phyloP scores from a whole-genome alignment of 2,329 filamentous ascomycete genomes.

The Calycina herbarum region DNA sequence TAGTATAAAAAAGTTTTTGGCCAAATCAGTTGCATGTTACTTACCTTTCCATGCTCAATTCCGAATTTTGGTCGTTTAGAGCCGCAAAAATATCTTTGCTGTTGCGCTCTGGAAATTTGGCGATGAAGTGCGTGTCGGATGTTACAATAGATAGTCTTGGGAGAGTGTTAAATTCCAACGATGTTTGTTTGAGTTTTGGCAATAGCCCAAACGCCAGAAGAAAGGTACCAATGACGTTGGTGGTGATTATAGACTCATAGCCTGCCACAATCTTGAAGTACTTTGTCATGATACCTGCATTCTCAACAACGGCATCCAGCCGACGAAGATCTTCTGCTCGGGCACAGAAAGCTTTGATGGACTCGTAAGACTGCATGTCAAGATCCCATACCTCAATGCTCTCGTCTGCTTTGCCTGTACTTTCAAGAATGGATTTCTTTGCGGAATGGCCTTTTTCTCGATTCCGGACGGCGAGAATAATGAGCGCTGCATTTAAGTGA shows the following conservation, averaged over 20 bases:
- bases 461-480: conserved; percentile 42
- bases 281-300: conserved; percentile 23
- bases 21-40: conserved; percentile 23
- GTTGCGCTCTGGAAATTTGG: conserved; percentile 19
- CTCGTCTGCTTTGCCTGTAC: not conserved
- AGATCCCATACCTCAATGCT: conserved; percentile 19
- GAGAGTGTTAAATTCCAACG: conserved; percentile 1
- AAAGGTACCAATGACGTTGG: conserved; percentile 27
- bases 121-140: conserved; percentile 18
- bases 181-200: conserved; percentile 13
- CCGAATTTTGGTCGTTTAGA: conserved; percentile 15
- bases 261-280: conserved; percentile 22
- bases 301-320: conserved; percentile 47
- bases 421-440: conserved; percentile 35
- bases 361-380: conserved; percentile 15
- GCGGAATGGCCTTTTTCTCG: conserved; percentile 45
- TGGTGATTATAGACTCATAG: conserved; percentile 23
- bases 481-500: conserved; percentile 34
- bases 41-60: too few species aligned
- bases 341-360: conserved; percentile 8
- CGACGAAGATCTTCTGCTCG: conserved; percentile 27
- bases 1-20: not conserved
- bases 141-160: conserved; percentile 17
- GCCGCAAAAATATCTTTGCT: conserved; percentile 11
- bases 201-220: conserved; percentile 25